Evolutionary conservation across 306 rosid species (phyloP).

Genomic region (Quercus engelmannii): DNA sequence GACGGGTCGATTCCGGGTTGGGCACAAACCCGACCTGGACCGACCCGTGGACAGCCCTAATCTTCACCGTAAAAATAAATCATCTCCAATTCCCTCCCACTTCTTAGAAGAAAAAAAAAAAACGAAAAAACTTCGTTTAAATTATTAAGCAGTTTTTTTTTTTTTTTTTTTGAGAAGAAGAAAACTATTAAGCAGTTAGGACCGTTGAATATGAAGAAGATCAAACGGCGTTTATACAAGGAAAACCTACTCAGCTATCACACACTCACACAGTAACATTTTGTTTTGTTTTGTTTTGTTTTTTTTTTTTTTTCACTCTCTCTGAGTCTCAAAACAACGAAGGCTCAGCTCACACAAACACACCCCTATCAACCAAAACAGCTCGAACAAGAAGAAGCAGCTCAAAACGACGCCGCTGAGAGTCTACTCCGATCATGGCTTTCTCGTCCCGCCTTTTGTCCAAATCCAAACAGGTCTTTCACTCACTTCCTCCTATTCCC

Average conservation of each 20-base stretch:
- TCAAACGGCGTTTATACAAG: conserved; percentile 18
- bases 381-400: conserved; percentile 19
- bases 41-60: too few relatives aligned
- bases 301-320: too few relatives aligned
- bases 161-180: too few relatives aligned
- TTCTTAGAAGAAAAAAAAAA: too few relatives aligned
- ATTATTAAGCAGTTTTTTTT: not conserved
- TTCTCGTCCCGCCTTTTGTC: conserved; percentile 64
- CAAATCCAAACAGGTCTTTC: conserved; percentile 62
- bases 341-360: not conserved
- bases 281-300: too few relatives aligned
- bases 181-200: not conserved
- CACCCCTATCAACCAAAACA: not conserved
- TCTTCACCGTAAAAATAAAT: too few relatives aligned
- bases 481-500: not conserved
- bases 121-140: too few relatives aligned
- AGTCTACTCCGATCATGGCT: conserved; percentile 55
- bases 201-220: not conserved
- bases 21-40: too few relatives aligned
- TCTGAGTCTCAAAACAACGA: not conserved
- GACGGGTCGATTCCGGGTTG: too few relatives aligned
- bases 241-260: not conserved
- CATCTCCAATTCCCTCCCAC: too few relatives aligned
- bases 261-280: not conserved
- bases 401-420: conserved; percentile 18